phyloP scores from a whole-genome alignment of 176 grass and related monocot species.

The Aegilops speltoides region DNA sequence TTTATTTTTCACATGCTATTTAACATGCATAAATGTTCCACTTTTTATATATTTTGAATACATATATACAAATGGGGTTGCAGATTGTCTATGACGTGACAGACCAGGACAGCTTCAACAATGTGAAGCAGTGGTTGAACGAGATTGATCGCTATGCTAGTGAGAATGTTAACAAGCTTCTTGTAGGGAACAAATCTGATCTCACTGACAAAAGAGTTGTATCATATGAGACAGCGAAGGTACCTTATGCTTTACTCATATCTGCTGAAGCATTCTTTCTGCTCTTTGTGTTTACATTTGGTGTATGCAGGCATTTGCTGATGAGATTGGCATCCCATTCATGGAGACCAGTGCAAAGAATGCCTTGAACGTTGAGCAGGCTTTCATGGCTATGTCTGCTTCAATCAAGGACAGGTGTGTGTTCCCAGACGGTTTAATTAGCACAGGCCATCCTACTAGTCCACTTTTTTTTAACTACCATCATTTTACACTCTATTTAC shows the following conservation, averaged over 20 bases:
- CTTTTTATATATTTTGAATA: neutral
- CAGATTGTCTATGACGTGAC: slow-evolving; percentile 97
- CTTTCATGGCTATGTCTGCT: slow-evolving; percentile 82
- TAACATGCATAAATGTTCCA: neutral
- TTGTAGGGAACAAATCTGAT: slow-evolving; percentile 89
- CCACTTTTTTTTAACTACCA: neutral
- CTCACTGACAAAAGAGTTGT: slow-evolving; percentile 83
- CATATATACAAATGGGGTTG: slow-evolving; percentile 11
- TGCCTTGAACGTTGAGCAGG: slow-evolving; percentile 81
- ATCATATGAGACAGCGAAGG: slow-evolving; percentile 81
- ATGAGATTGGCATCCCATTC: slow-evolving; percentile 90
- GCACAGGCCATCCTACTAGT: neutral
- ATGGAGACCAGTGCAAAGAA: slow-evolving; percentile 95
- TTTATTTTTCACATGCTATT: neutral
- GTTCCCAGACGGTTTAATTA: neutral
- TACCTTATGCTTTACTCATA: slow-evolving; percentile 20
- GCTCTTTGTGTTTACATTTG: neutral
- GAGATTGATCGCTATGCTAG: slow-evolving; percentile 94
- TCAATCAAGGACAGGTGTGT: slow-evolving; percentile 74
- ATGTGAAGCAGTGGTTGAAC: slow-evolving; percentile 92
- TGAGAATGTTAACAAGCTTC: slow-evolving; percentile 92
- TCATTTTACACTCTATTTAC: slow-evolving; percentile 1
- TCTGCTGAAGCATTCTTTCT: neutral
- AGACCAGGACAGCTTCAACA: slow-evolving; percentile 94
- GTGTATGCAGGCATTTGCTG: slow-evolving; percentile 68